Base-by-base conservation (phyloP, 2,329 filamentous ascomycete genomes). In the Aureobasidium sp. region DNA sequence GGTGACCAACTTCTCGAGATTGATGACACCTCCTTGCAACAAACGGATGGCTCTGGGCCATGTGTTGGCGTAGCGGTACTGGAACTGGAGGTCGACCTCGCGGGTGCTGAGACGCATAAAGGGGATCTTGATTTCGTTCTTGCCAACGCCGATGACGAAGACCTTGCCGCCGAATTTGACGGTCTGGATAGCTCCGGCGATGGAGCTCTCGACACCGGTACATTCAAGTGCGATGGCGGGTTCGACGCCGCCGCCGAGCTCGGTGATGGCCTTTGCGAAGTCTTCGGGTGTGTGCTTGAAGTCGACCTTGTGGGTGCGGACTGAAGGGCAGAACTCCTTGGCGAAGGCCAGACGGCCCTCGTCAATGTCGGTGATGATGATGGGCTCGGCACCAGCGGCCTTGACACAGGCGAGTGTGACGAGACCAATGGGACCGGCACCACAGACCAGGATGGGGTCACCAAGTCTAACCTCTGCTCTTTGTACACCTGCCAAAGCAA, bases 151-250 rank as follows among this genome's bases (percentile, higher is more conserved):
- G 67, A 97, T 95, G 66, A 97, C 88, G 72, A 97, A 97, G 59
- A 97, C 93, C 77, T 95, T 96, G 69, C 94, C 93, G 66, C 93
- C 94, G 70, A 97, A 97, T 78, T 93, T 95, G 73, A 89, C 85
- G 10, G 90, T 87, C 83, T 92, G 94, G 73, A 97, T 93, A 59
- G 91, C 91, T 32, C 89, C 82, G 6, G 86, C 85, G 70, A 97
- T 89, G 74, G 88, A 92, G 77, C 86, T 90, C 80, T 97, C 92
- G 16, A 96, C 91, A 55, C 94, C 94, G 0, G 94, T 97, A 79
- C 93, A 97, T 77, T 97, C 93, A 76, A 97, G 83, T 13, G 86
- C 87, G 59, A 96, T 79, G 21, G 86, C 83, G 0, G 93, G 91
- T 77, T 96, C 90, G 67, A 93, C 79, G 30, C 89, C 90, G 36